Percentiles rank a stretch among this genome's conserved stretches.
Evolutionary conservation across 1,284 basidiomycete species (phyloP).

Genomic region (Heimioporus retisporus): DNA sequence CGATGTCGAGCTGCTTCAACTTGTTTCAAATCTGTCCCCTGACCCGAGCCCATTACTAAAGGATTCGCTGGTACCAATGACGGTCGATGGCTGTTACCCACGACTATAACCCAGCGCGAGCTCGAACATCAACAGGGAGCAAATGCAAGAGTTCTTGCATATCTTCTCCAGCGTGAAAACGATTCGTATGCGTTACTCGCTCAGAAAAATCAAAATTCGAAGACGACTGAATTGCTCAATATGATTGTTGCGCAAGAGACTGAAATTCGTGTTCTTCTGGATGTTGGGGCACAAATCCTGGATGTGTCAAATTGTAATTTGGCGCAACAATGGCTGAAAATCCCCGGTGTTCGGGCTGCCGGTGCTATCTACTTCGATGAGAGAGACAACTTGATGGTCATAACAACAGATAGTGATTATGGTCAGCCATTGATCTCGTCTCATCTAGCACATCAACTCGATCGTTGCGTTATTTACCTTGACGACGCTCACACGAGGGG

Average conservation of each 20-base stretch:
- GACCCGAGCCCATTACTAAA: neutral
- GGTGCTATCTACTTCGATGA: slow-evolving; percentile 59
- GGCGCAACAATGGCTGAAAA: slow-evolving; percentile 48
- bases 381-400: slow-evolving; percentile 49
- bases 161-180: neutral
- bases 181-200: neutral
- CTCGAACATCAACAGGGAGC: neutral
- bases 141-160: neutral
- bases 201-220: neutral
- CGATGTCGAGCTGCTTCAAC: neutral
- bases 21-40: no score
- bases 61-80: slow-evolving; percentile 35
- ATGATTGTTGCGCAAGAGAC: neutral
- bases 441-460: slow-evolving; percentile 49
- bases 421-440: slow-evolving; percentile 53
- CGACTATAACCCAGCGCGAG: slow-evolving; percentile 16
- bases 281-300: neutral
- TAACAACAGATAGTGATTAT: slow-evolving; percentile 50
- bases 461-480: slow-evolving; percentile 58
- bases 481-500: slow-evolving; percentile 67
- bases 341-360: slow-evolving; percentile 33
- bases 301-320: neutral
- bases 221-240: neutral
- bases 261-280: neutral
- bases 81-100: slow-evolving; percentile 18